Base-by-base conservation (phyloP, 495 filamentous ascomycete species). In the Hypoxylon cercidicola region DNA sequence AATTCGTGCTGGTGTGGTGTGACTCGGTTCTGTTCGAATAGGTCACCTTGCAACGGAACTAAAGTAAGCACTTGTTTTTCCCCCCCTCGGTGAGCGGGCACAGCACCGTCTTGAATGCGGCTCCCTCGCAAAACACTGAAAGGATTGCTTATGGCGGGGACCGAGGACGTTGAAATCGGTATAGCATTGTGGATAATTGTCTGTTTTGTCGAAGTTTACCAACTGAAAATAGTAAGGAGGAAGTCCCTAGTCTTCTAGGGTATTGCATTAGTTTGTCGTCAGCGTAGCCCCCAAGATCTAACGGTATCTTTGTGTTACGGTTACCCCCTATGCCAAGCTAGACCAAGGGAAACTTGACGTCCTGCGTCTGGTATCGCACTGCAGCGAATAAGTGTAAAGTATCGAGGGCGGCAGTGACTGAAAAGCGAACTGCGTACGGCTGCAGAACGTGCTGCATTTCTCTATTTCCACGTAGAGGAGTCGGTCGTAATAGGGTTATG, bases 121-220 rank as follows among this genome's bases (percentile, higher is more conserved):
- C 58, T 62, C 62, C 37, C 8, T 59, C 59, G 64, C 54, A 44
- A 43, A 53, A 50, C 6, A 2, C 55, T 39, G 58, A 7, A 49
- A 49, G 43, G 47, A 23, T 47, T 3, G 19, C 44, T 45, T 7
- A 18, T 41, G 13, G 8, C 20, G 15, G 12, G 28, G 8, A 52
- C 34, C 52, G 41, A 28, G 63, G 32, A 32, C n/a, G 23, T 49
- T 54, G 34, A 40, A 21, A 34, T 28, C 34, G 13, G 25, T 7
- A 28, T 28, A 28, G 25, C 25, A 28, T 28, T 28, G 25, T 28
- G 25, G 25, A 28, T 28, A 28, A 15, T n/a, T 34, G n/a, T 40
- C 32, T 32, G 11, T 44, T 58, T 28, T 13, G 20, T 58, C 20
- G 32, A 32, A 32, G 11, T 47, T 53, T 23, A 48, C 16, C 23